Percentiles rank a stretch among this genome's conserved stretches.
These are phyloP conservation scores for Metarhizium sp. DNA, from an alignment of 2,329 filamentous ascomycete species.

Conservation along the genomic window DNA sequence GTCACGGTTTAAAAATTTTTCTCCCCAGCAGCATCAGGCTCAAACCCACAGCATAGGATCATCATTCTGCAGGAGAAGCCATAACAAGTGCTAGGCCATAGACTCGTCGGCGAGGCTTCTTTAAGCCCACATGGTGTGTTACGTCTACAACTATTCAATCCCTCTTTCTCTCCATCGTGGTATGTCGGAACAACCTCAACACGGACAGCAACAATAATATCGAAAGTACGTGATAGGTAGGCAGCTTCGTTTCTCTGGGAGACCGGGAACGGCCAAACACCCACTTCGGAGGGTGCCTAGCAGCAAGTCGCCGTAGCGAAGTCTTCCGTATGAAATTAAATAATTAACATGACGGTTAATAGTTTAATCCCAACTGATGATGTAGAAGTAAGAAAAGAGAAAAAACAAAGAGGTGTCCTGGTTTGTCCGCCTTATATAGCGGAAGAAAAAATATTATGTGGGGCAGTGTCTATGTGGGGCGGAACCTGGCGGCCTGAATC, in stretches of 20 bases:
- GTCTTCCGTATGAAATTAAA: slow-evolving; percentile 35
- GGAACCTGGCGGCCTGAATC: slow-evolving; percentile 13
- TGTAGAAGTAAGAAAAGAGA: slow-evolving; percentile 25
- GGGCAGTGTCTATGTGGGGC: neutral
- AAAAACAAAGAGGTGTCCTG: slow-evolving; percentile 4
- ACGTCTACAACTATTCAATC: neutral
- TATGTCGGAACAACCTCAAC: slow-evolving; percentile 42
- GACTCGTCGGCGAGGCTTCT: neutral
- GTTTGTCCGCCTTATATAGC: slow-evolving; percentile 10
- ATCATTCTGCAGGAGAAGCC: no score
- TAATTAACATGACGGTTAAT: slow-evolving; percentile 42
- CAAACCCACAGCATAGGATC: no score
- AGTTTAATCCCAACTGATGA: slow-evolving; percentile 36
- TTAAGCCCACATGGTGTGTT: neutral
- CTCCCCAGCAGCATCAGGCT: no score
- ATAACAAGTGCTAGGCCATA: no score
- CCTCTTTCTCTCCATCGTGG: neutral
- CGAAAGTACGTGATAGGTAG: slow-evolving; percentile 32
- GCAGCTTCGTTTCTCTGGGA: slow-evolving; percentile 36
- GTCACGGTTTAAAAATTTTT: no score
- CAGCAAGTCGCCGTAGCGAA: slow-evolving; percentile 46
- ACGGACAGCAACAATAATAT: slow-evolving; percentile 33
- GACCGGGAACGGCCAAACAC: slow-evolving; percentile 49
- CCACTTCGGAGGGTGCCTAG: slow-evolving; percentile 37
- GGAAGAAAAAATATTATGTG: neutral